Conservation (phyloP, 495 filamentous ascomycete genomes). For the Poronia punctata region DNA sequence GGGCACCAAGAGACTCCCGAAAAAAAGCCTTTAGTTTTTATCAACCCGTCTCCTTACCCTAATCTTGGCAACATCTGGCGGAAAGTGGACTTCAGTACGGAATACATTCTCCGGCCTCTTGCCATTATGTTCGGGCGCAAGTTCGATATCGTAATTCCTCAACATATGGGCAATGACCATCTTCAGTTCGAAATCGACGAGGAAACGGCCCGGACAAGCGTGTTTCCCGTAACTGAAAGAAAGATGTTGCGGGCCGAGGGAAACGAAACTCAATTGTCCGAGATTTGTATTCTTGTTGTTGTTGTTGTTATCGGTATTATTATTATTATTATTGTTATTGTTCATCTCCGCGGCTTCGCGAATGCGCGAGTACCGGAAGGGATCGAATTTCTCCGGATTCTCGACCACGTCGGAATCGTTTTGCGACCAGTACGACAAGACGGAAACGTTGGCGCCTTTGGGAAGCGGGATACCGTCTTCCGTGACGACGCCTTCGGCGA, state of each 20-base stretch:
- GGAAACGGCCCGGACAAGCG: slow-evolving; percentile 39
- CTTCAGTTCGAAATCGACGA: slow-evolving; percentile 36
- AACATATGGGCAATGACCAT: slow-evolving; percentile 28
- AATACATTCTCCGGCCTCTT: slow-evolving; percentile 24
- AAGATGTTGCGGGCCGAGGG: slow-evolving; percentile 14
- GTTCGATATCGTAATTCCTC: slow-evolving; percentile 35
- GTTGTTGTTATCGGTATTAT: too few species aligned
- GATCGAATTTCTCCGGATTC: slow-evolving; percentile 17
- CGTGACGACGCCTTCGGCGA: slow-evolving; percentile 14
- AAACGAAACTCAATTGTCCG: slow-evolving; percentile 11
- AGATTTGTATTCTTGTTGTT: slow-evolving; percentile 6
- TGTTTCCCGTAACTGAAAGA: slow-evolving; percentile 40
- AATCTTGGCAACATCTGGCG: slow-evolving; percentile 24
- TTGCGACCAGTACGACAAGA: slow-evolving; percentile 25
- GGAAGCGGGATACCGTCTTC: slow-evolving; percentile 29
- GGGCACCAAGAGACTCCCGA: too few species aligned
- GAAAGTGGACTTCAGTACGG: slow-evolving; percentile 23
- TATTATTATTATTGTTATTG: too few species aligned
- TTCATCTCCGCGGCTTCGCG: slow-evolving; percentile 9
- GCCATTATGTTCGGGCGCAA: slow-evolving; percentile 22
- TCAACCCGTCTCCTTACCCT: slow-evolving; percentile 21
- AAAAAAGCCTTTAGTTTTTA: too few species aligned
- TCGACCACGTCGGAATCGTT: slow-evolving; percentile 25
- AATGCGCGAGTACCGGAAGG: slow-evolving; percentile 17
- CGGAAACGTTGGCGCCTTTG: slow-evolving; percentile 19